phyloP scores from a whole-genome alignment of 352 stramenopile species.

The Halophytophthora batemanensis region DNA sequence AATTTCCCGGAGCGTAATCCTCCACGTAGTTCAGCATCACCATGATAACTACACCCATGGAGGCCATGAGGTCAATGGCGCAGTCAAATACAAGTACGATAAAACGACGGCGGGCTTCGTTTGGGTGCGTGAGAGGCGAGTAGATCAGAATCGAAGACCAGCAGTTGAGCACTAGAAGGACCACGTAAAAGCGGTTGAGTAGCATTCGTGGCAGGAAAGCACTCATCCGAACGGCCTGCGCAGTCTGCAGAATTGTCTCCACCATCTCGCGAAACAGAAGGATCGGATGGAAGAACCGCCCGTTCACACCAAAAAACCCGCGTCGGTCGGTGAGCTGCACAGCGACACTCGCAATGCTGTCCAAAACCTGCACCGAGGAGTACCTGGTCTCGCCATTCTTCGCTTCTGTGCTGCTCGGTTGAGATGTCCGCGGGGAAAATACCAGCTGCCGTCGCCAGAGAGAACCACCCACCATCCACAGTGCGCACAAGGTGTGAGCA shows the following conservation, averaged over 20 bases:
- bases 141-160: too few relatives aligned
- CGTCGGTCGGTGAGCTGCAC: constrained; percentile 3
- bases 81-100: constrained; percentile 16
- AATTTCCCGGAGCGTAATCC: constrained; percentile 1
- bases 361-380: too few relatives aligned
- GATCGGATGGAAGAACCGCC: constrained; percentile 7
- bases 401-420: too few relatives aligned
- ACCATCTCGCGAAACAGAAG: constrained; percentile 6
- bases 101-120: constrained; percentile 18
- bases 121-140: too few relatives aligned
- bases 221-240: constrained; percentile 23
- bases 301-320: constrained; percentile 12
- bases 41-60: constrained; percentile 16
- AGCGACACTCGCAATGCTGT: too few relatives aligned
- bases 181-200: constrained; percentile 21
- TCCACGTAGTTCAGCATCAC: constrained; percentile 15
- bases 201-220: constrained; percentile 5
- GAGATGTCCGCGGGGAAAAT: too few relatives aligned
- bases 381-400: too few relatives aligned
- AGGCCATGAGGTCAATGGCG: constrained; percentile 19
- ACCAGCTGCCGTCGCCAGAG: constrained; percentile 2
- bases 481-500: constrained; percentile 11
- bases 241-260: constrained; percentile 10
- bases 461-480: constrained; percentile 8
- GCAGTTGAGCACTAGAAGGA: constrained; percentile 13